Conservation (phyloP, 352 stramenopile genomes). For the Pythium dissotocum region DNA sequence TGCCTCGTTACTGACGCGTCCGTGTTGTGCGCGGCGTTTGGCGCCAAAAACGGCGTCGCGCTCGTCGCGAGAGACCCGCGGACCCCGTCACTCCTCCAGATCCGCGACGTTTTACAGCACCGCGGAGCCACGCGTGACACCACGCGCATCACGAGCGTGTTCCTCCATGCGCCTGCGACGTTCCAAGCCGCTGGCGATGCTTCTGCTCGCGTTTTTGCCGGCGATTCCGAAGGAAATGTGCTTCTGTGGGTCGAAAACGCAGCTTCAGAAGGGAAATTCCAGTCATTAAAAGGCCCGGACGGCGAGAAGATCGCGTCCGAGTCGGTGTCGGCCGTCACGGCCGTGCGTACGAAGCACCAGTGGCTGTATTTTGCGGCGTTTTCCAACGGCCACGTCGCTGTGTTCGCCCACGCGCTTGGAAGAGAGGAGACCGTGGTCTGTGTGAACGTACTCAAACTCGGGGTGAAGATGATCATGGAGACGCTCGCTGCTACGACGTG, state of each 20-base stretch:
- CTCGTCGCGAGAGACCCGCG: conserved; percentile 29
- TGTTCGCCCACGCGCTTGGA: conserved; percentile 33
- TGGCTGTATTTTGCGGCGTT: conserved; percentile 47
- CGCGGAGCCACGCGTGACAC: conserved; percentile 23
- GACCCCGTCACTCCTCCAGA: conserved; percentile 23
- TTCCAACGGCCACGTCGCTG: conserved; percentile 46
- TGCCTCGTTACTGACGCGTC: neutral
- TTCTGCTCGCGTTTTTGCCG: conserved; percentile 42
- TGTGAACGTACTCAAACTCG: conserved; percentile 26
- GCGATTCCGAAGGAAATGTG: conserved; percentile 63
- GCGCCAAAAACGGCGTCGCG: conserved; percentile 49
- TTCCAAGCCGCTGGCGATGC: neutral
- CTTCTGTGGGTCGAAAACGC: conserved; percentile 43
- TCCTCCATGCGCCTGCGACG: conserved; percentile 25
- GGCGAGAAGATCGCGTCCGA: conserved; percentile 23
- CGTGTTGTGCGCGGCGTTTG: conserved; percentile 40
- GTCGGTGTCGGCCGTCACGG: conserved; percentile 43
- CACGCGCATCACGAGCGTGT: conserved; percentile 51
- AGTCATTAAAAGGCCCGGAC: conserved; percentile 8
- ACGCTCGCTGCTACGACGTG: conserved; percentile 34
- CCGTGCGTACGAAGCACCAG: conserved; percentile 31
- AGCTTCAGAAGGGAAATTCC: conserved; percentile 23
- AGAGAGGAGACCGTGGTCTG: conserved; percentile 22
- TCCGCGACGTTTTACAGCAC: conserved; percentile 53
- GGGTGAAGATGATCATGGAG: conserved; percentile 59